These are phyloP conservation scores for Podospora tetraspora DNA, from an alignment of 495 filamentous ascomycete genomes.

Conservation along the genomic window DNA sequence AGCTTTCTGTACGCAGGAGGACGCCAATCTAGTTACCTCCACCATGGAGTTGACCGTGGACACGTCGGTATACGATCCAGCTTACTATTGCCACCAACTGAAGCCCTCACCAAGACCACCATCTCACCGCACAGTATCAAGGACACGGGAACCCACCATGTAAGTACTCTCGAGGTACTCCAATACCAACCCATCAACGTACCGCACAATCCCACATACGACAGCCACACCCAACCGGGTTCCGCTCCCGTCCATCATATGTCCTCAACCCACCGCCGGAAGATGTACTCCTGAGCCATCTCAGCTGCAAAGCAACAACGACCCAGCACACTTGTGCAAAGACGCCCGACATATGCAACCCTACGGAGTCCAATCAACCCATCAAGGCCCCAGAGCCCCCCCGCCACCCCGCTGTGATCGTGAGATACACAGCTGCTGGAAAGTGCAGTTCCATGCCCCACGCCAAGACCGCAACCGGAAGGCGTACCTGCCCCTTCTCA, in stretches of 20 bases:
- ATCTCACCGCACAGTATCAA: not conserved
- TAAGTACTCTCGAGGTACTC: not conserved
- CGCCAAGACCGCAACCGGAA: not conserved
- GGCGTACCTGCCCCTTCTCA: not conserved
- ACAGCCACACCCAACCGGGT: not conserved
- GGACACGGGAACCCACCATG: not conserved
- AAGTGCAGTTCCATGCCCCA: not conserved
- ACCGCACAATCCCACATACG: not conserved
- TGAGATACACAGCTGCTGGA: not conserved
- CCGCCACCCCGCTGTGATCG: not conserved
- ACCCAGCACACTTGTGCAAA: not conserved
- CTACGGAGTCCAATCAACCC: not conserved
- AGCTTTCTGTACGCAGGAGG: too few species aligned
- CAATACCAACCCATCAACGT: not conserved
- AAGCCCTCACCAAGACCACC: not conserved
- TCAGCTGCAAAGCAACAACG: not conserved
- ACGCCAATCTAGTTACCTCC: too few species aligned
- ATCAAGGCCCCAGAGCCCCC: not conserved
- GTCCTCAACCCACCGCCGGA: not conserved
- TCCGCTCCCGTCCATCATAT: not conserved
- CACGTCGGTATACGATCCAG: too few species aligned
- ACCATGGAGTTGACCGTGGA: too few species aligned
- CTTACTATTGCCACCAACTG: not conserved
- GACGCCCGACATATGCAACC: not conserved
- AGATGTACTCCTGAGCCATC: not conserved